A percentile compares a stretch with the other conserved stretches of the same genome.
phyloP scores from a whole-genome alignment of 306 rosid species.

The Bauhinia variegata region DNA sequence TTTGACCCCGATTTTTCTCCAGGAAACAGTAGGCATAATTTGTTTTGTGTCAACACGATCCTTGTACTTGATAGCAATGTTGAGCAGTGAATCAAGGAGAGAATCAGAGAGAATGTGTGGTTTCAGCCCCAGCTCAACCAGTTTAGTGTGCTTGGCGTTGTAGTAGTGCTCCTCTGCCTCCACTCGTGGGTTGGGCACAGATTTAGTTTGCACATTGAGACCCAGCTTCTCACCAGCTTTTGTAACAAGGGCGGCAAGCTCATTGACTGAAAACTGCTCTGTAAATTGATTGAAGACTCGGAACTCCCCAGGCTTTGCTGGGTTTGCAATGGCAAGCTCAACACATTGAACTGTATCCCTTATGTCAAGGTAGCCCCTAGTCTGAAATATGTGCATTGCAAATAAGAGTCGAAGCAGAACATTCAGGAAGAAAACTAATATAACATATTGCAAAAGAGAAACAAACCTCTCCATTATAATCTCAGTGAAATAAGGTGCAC shows the following conservation, averaged over 20 bases:
- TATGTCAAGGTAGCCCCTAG: conserved; percentile 94
- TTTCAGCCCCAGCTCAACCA: conserved; percentile 81
- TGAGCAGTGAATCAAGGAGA: conserved; percentile 88
- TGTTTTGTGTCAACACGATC: conserved; percentile 86
- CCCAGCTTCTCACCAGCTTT: conserved; percentile 89
- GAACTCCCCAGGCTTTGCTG: conserved; percentile 83
- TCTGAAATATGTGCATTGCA: conserved; percentile 56
- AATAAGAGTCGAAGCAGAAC: conserved; percentile 1
- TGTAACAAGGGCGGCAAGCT: conserved; percentile 80
- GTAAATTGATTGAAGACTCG: conserved; percentile 94
- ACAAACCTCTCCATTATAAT: not conserved
- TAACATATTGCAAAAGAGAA: not conserved
- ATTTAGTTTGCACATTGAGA: conserved; percentile 62
- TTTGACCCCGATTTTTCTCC: conserved; percentile 81
- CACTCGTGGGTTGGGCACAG: conserved; percentile 95
- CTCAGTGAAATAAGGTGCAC: not conserved
- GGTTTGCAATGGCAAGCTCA: conserved; percentile 93
- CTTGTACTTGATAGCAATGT: conserved; percentile 72
- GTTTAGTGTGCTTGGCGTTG: conserved; percentile 93
- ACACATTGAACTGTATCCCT: conserved; percentile 96
- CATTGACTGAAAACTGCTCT: conserved; percentile 85
- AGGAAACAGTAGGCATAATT: conserved; percentile 93
- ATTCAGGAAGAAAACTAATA: conserved; percentile 9
- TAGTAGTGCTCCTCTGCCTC: conserved; percentile 98
- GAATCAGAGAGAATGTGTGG: conserved; percentile 94